These are phyloP conservation scores for Aspergillus uvarum DNA, from an alignment of 2,329 filamentous ascomycete species.

Conservation along the genomic window DNA sequence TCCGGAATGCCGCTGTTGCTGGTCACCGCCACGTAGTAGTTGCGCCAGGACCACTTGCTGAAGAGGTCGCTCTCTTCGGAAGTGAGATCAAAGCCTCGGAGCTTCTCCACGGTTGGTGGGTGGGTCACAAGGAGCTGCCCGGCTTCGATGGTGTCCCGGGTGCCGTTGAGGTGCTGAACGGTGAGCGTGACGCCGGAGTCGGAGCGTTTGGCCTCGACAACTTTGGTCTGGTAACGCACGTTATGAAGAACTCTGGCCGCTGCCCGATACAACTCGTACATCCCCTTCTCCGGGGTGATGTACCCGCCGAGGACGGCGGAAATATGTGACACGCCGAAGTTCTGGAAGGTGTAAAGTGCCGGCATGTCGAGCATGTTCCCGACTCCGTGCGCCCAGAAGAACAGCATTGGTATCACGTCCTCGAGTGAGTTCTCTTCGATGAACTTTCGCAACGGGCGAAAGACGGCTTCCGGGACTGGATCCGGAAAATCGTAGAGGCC, in stretches of 20 bases:
- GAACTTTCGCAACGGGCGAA: slow-evolving; percentile 21
- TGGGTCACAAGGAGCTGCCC: slow-evolving; percentile 40
- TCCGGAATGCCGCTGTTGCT: slow-evolving; percentile 40
- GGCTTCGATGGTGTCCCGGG: slow-evolving; percentile 32
- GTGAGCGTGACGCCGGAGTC: slow-evolving; percentile 25
- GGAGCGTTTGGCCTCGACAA: slow-evolving; percentile 21
- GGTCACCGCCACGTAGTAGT: slow-evolving; percentile 43
- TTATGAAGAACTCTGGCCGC: slow-evolving; percentile 23
- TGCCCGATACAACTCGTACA: slow-evolving; percentile 23
- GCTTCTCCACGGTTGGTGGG: slow-evolving; percentile 36
- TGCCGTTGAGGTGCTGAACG: slow-evolving; percentile 25
- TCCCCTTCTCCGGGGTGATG: slow-evolving; percentile 20
- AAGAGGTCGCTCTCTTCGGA: slow-evolving; percentile 36
- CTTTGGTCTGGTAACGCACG: slow-evolving; percentile 27
- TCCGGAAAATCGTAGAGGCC: slow-evolving; percentile 41
- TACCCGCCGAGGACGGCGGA: slow-evolving; percentile 22
- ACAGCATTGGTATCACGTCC: slow-evolving; percentile 5
- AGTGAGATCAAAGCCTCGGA: slow-evolving; percentile 40
- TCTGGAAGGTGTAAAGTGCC: slow-evolving; percentile 10
- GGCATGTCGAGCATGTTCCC: slow-evolving; percentile 15
- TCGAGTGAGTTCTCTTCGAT: slow-evolving; percentile 13
- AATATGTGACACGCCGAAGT: slow-evolving; percentile 13
- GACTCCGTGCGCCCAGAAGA: slow-evolving; percentile 13
- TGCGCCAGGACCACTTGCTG: slow-evolving; percentile 36
- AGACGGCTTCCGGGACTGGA: slow-evolving; percentile 20